These are phyloP conservation scores for Rhodotorula sp. DNA, from an alignment of 1,284 basidiomycete species.

Conservation along the genomic window DNA sequence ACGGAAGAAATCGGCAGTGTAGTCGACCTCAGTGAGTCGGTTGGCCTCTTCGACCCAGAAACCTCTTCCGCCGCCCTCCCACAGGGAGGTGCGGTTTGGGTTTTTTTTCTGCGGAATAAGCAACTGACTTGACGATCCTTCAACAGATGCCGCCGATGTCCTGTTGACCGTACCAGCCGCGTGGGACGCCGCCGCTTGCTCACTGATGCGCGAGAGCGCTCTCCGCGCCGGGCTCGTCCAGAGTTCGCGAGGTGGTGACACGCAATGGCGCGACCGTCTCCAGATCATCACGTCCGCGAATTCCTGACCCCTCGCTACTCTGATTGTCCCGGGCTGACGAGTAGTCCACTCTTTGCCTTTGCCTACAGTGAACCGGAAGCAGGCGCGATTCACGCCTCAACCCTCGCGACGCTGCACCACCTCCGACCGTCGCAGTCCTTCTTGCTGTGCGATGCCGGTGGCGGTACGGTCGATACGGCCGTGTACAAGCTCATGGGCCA, in stretches of 20 bases:
- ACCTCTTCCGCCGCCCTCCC: not conserved
- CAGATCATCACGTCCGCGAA: slow-evolving; percentile 66
- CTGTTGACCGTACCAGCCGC: slow-evolving; percentile 78
- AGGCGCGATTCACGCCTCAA: slow-evolving; percentile 78
- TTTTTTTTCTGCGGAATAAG: not conserved
- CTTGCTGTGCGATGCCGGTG: slow-evolving; percentile 75
- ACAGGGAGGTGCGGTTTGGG: not conserved
- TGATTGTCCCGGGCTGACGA: slow-evolving; percentile 66
- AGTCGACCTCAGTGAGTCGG: slow-evolving; percentile 66
- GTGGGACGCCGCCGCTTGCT: slow-evolving; percentile 75
- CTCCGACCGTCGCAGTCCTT: slow-evolving; percentile 73
- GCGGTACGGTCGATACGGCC: slow-evolving; percentile 70
- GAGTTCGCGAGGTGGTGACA: slow-evolving; percentile 64
- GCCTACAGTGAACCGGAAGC: slow-evolving; percentile 71
- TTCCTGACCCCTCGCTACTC: slow-evolving; percentile 48
- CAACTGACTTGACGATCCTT: not conserved
- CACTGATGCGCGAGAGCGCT: slow-evolving; percentile 75
- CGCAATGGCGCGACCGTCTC: slow-evolving; percentile 69
- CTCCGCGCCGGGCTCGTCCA: slow-evolving; percentile 72
- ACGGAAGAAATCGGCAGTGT: slow-evolving; percentile 75
- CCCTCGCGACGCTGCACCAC: slow-evolving; percentile 69
- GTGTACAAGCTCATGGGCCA: slow-evolving; percentile 77
- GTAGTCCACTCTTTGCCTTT: not conserved
- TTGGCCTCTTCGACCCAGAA: not conserved
- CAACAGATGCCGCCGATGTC: slow-evolving; percentile 68